Base-by-base conservation (phyloP, 148 eudicot species). In the Persicaria maculosa region DNA sequence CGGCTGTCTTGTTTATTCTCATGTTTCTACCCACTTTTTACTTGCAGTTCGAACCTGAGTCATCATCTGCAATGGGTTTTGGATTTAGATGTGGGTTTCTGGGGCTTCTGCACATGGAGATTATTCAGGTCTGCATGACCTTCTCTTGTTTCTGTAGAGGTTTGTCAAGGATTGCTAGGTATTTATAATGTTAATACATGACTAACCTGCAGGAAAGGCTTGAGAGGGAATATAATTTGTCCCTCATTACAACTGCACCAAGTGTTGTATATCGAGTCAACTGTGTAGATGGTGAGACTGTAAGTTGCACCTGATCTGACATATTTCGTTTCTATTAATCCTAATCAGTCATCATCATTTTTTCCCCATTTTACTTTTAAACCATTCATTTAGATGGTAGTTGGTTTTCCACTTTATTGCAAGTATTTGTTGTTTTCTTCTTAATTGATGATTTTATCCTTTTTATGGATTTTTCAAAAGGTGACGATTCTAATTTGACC, bases 41-140 rank as follows among this genome's bases (percentile, higher is more conserved):
- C 4, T 81, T 84, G 81, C 90, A 96, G 99, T 96, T 87, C 83
- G 99, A 96, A 80, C 97, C 97, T 46, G 99, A 96, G 90, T 81
- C 93, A 17, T 96, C 99, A 68, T 92, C 91, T 83, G 99, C 99
- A 50, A 96, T 96, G 99, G 99, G 99, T 77, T 96, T 96, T 83
- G 99, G 99, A 74, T 96, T 96, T 83, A 83, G 99, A 86, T 96
- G 99, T 88, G 99, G 99, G 36, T 96, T 90, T 81, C 81, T 96
- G 79, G 99, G 99, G 68, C 97, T 96, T 69, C 94, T 96, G 62
- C 99, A 96, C 81, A 86, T 96, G 94, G 99, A 96, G 84, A 96
- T 96, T 76, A 89, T 96, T 84, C 99, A 96, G 97, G 99, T 95
- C 43, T 61, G 80, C 44, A 10, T 74, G 25, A 44, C 4, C 15